phyloP scores from a whole-genome alignment of 495 filamentous ascomycete species.

The Chaetomium tenue region DNA sequence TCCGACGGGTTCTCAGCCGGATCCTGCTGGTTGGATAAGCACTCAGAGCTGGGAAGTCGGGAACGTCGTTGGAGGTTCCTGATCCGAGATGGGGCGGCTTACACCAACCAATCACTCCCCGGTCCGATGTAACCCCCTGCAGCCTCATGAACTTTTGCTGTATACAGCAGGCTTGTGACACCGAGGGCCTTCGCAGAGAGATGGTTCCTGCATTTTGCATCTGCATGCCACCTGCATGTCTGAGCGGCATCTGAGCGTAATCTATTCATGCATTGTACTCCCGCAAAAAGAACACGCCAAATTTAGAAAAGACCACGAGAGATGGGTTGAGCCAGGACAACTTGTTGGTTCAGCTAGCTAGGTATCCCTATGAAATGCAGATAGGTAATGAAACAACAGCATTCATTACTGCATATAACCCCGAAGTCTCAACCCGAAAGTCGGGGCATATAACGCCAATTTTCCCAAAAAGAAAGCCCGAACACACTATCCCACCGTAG shows the following conservation, averaged over 20 bases:
- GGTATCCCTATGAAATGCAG: background rate
- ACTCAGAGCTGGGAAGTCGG: background rate
- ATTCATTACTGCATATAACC: conserved; percentile 9
- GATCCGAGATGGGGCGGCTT: background rate
- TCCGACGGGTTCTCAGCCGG: background rate
- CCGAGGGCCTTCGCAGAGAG: background rate
- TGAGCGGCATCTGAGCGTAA: background rate
- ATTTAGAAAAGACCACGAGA: background rate
- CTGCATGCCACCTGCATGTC: conserved; percentile 3
- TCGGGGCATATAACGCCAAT: background rate
- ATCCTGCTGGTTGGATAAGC: background rate
- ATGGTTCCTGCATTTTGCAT: conserved; percentile 11
- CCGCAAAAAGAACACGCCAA: background rate
- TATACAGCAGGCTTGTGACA: background rate
- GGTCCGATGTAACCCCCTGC: background rate
- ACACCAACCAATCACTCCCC: background rate
- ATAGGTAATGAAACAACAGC: background rate
- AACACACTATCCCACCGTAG: background rate
- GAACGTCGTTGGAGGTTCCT: background rate
- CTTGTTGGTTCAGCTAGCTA: background rate
- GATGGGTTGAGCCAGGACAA: background rate
- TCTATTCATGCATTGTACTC: background rate
- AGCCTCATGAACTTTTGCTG: background rate
- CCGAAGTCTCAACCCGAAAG: background rate
- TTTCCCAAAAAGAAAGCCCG: background rate